A percentile compares a stretch with the other conserved stretches of the same genome.
phyloP scores from a whole-genome alignment of 2,329 filamentous ascomycete genomes.

The Calonectria ilicicola region DNA sequence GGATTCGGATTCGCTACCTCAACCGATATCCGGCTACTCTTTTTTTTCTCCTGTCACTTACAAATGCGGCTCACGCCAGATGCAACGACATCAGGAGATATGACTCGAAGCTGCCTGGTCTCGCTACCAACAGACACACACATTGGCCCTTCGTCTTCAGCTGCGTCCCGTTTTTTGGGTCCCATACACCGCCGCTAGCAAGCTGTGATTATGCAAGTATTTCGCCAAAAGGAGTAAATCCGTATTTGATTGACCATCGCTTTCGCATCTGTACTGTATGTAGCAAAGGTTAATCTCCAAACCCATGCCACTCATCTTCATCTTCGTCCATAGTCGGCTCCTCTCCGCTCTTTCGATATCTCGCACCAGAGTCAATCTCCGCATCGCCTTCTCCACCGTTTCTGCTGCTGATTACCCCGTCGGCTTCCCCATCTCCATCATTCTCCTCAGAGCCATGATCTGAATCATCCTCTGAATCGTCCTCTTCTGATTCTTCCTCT shows the following conservation, averaged over 20 bases:
- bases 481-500: constrained; percentile 38
- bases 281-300: constrained; percentile 36
- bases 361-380: constrained; percentile 23
- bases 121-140: constrained; percentile 5
- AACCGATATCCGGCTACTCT: constrained; percentile 17
- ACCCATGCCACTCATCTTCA: constrained; percentile 41
- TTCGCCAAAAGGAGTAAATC: background rate
- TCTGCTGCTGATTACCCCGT: constrained; percentile 16
- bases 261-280: constrained; percentile 18
- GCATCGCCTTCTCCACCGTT: constrained; percentile 21
- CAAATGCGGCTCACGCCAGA: constrained; percentile 20
- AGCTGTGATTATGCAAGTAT: constrained; percentile 2
- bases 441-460: constrained; percentile 13
- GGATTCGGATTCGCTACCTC: constrained; percentile 27
- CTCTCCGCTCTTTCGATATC: constrained; percentile 33
- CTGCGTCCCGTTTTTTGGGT: background rate
- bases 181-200: background rate
- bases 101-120: constrained; percentile 9
- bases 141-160: background rate
- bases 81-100: constrained; percentile 26
- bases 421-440: too few species aligned
- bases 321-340: constrained; percentile 23
- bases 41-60: background rate
- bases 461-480: constrained; percentile 3
- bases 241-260: constrained; percentile 7